Base-by-base conservation (phyloP, 148 eudicot genomes). In the Arbutus unedo region DNA sequence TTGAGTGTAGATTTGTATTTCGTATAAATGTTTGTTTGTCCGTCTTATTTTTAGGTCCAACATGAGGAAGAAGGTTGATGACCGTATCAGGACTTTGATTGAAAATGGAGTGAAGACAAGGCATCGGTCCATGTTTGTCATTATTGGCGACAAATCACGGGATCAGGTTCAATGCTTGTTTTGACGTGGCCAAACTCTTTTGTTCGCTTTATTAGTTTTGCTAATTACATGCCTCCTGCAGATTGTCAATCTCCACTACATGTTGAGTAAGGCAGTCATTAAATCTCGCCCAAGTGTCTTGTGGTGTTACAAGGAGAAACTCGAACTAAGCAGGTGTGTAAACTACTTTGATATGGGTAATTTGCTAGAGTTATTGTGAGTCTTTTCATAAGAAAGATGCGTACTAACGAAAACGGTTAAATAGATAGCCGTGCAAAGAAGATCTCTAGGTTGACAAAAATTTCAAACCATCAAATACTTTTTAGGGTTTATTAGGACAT, bases 1-100 rank as follows among this genome's bases (percentile, higher is more conserved):
- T 73, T 19, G 8, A 47, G 25, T 19, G 6, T 6, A 48, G 19
- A n/a, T n/a, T 73, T 7, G 1, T 47, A 5, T 73, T 48, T 19
- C 76, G 47, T 72, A 72, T 5, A 1, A 15, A 18, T 66, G 18
- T 6, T 44, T 43, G 38, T 44, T 43, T 44, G 7, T 47, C 76
- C 21, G 31, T 48, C 56, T 80, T 44, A 47, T 79, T 71, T 67
- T 64, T 50, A 80, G 77, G 53, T 54, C 31, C 83, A 90, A 31
- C 75, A 94, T 90, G 98, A 88, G 90, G 89, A 93, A 91, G 87
- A 91, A 93, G 84, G 95, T 95, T 2, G 98, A 95, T 82, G 93
- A 95, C 51, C 91, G 98, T 21, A 91, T 95, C 71, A 78, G 93
- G 81, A 93, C 92, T 45, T 89, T 95, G 55, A 95, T 95, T 43